Evolutionary conservation across 495 filamentous ascomycete species (phyloP).

Genomic region (Penicillium diatomitis): DNA sequence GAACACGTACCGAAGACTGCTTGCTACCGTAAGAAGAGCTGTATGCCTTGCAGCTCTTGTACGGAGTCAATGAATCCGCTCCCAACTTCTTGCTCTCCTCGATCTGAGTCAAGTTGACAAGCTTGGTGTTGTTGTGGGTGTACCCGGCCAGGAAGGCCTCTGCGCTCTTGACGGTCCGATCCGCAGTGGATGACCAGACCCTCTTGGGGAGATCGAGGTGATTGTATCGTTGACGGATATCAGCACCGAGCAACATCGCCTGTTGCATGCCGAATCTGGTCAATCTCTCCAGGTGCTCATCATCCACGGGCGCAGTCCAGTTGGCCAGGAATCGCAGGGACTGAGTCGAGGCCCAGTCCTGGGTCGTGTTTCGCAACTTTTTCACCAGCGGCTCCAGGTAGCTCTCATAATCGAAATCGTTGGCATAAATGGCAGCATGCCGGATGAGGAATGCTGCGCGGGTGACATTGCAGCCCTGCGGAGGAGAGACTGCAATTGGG

Average conservation of each 20-base stretch:
- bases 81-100: slow-evolving; percentile 10
- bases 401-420: slow-evolving; percentile 18
- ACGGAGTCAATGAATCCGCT: slow-evolving; percentile 11
- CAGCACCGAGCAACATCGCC: slow-evolving; percentile 3
- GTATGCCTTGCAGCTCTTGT: slow-evolving; percentile 15
- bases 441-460: slow-evolving; percentile 15
- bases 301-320: slow-evolving; percentile 12
- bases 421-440: slow-evolving; percentile 21
- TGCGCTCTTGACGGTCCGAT: slow-evolving; percentile 4
- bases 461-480: slow-evolving; percentile 14
- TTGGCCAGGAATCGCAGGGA: neutral
- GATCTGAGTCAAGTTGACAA: slow-evolving; percentile 8
- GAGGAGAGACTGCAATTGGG: slow-evolving; percentile 7
- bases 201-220: neutral
- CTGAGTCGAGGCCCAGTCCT: neutral
- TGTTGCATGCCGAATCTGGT: slow-evolving; percentile 13
- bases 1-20: slow-evolving; percentile 9
- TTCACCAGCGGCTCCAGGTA: slow-evolving; percentile 7
- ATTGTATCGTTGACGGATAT: neutral
- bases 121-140: slow-evolving; percentile 7
- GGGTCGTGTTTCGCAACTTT: neutral
- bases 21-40: slow-evolving; percentile 14
- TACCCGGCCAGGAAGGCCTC: slow-evolving; percentile 13
- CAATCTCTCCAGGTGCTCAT: slow-evolving; percentile 14
- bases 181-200: neutral